phyloP scores from a whole-genome alignment of 768 basidiomycete genomes.

The Hygrophorus russula region DNA sequence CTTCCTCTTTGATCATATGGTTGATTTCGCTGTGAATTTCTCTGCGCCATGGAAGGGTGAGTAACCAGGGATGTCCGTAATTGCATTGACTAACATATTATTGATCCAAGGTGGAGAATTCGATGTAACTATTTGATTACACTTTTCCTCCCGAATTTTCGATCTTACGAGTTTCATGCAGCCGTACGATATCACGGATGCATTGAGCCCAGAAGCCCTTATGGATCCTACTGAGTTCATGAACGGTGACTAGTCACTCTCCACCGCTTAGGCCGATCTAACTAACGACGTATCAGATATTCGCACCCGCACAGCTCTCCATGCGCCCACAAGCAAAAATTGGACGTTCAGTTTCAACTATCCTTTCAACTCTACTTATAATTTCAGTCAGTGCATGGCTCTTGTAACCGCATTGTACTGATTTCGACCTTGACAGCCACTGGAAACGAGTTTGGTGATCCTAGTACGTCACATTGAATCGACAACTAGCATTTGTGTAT shows the following conservation, averaged over 20 bases:
- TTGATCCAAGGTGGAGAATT: slow-evolving; percentile 8
- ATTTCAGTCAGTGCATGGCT: background rate
- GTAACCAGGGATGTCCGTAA: background rate
- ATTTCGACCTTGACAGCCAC: background rate
- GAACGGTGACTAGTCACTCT: slow-evolving; percentile 33
- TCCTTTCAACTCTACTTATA: slow-evolving; percentile 2
- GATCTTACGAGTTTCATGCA: slow-evolving; percentile 9
- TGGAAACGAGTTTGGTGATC: slow-evolving; percentile 2
- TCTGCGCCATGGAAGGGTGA: slow-evolving; percentile 47
- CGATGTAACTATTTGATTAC: slow-evolving; percentile 21
- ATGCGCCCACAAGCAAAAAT: slow-evolving; percentile 53
- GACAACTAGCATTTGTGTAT: background rate
- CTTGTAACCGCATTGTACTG: background rate
- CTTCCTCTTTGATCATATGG: slow-evolving; percentile 47
- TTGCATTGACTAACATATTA: background rate
- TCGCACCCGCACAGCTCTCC: slow-evolving; percentile 44
- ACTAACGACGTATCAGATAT: slow-evolving; percentile 26
- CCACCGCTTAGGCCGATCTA: background rate
- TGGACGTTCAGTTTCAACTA: slow-evolving; percentile 28
- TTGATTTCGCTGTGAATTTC: slow-evolving; percentile 65
- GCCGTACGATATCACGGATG: slow-evolving; percentile 48
- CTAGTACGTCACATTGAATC: slow-evolving; percentile 19
- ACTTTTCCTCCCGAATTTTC: background rate
- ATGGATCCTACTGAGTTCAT: slow-evolving; percentile 46
- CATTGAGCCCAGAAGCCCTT: slow-evolving; percentile 37